These are phyloP conservation scores for Graphilbum ipis-grandicollis DNA, from an alignment of 2,329 filamentous ascomycete species.

Conservation along the genomic window DNA sequence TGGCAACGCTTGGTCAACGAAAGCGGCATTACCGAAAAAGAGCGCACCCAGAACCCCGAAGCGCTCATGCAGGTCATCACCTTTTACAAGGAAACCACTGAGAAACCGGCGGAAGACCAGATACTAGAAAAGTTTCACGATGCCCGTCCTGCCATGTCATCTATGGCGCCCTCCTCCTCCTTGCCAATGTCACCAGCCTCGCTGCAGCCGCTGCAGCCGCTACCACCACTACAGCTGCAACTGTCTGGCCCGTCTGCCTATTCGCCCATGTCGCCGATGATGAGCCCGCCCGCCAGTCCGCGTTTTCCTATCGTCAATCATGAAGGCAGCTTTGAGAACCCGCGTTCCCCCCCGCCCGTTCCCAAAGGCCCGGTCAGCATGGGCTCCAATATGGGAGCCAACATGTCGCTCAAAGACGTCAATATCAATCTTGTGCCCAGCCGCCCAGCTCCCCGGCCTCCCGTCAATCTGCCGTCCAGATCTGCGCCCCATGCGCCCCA, in stretches of 20 bases:
- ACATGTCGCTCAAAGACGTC: conserved; percentile 34
- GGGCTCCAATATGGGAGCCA: no score
- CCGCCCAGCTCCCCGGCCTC: conserved; percentile 78
- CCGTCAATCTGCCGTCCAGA: conserved; percentile 42
- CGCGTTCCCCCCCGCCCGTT: conserved; percentile 78
- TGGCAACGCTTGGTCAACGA: conserved; percentile 94
- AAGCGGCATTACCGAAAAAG: conserved; percentile 89
- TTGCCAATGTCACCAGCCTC: conserved; percentile 15
- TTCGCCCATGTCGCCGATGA: conserved; percentile 41
- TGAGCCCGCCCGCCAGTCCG: conserved; percentile 68
- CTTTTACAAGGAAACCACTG: conserved; percentile 91
- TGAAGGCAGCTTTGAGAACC: conserved; percentile 94
- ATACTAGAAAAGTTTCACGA: conserved; percentile 95
- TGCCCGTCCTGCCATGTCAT: conserved; percentile 40
- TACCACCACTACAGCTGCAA: not conserved
- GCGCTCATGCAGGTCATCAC: conserved; percentile 90
- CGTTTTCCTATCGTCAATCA: conserved; percentile 72
- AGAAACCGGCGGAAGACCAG: conserved; percentile 63
- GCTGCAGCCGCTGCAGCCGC: not conserved
- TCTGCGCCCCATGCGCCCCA: conserved; percentile 35
- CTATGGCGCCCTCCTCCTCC: conserved; percentile 25
- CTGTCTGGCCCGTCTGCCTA: conserved; percentile 34
- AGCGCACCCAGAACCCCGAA: conserved; percentile 88
- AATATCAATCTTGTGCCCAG: conserved; percentile 54
- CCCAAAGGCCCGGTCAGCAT: conserved; percentile 40